Evolutionary conservation across 1,284 basidiomycete species (phyloP).

Genomic region (Tremellales sp.): DNA sequence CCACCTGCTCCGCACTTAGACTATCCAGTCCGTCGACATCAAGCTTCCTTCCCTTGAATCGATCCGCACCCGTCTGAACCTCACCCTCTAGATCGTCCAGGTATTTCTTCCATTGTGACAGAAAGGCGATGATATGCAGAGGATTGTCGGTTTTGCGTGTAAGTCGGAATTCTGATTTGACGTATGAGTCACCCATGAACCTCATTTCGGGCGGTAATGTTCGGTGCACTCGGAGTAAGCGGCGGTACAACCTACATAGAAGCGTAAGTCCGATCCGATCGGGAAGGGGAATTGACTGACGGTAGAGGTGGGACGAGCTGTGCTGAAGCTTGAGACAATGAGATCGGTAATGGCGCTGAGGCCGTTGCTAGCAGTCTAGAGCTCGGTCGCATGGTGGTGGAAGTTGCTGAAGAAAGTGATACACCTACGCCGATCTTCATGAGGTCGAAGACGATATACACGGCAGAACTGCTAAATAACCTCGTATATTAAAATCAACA

Average conservation of each 20-base stretch:
- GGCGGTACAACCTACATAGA: slow-evolving; percentile 69
- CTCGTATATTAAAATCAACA: no score
- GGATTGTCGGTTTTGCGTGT: slow-evolving; percentile 78
- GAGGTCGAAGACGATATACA: no score
- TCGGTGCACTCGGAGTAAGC: slow-evolving; percentile 73
- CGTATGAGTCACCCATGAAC: slow-evolving; percentile 77
- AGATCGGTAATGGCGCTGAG: slow-evolving; percentile 60
- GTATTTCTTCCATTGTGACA: slow-evolving; percentile 89
- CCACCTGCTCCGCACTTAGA: slow-evolving; percentile 83
- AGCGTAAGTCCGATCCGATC: neutral
- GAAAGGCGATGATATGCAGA: slow-evolving; percentile 82
- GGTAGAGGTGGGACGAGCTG: slow-evolving; percentile 76
- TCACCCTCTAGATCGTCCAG: slow-evolving; percentile 60
- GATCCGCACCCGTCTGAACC: no score
- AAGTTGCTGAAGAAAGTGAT: no score
- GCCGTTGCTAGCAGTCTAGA: slow-evolving; percentile 44
- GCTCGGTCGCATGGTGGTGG: slow-evolving; percentile 26
- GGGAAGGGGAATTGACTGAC: slow-evolving; percentile 50
- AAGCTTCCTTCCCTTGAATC: slow-evolving; percentile 68
- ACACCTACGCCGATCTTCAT: no score
- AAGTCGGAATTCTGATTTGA: slow-evolving; percentile 82
- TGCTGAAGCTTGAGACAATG: slow-evolving; percentile 57
- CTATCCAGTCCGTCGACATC: slow-evolving; percentile 75
- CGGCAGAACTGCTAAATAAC: no score
- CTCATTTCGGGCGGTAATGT: slow-evolving; percentile 74